Conservation (phyloP, 2,329 filamentous ascomycete genomes). For the Cytospora chrysosperma region DNA sequence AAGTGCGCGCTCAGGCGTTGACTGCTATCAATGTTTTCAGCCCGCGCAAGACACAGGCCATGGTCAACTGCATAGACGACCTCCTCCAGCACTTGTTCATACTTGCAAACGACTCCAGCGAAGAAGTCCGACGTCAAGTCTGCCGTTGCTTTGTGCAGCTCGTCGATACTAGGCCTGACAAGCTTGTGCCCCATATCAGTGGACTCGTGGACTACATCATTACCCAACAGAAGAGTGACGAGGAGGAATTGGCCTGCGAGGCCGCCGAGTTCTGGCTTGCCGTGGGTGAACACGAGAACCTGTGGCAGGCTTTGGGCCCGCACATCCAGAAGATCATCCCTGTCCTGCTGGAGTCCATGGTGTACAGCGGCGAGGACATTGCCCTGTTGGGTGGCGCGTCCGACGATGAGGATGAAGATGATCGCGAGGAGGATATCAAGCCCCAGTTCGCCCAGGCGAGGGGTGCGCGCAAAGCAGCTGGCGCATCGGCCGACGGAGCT, state of each 20-base stretch:
- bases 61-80: constrained; percentile 76
- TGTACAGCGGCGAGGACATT: constrained; percentile 94
- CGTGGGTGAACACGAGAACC: constrained; percentile 79
- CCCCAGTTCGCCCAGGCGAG: constrained; percentile 80
- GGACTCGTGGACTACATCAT: constrained; percentile 93
- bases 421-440: constrained; percentile 86
- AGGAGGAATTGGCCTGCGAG: constrained; percentile 88
- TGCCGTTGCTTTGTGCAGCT: constrained; percentile 91
- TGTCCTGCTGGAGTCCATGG: constrained; percentile 89
- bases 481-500: constrained; percentile 50
- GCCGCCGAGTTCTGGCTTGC: constrained; percentile 98
- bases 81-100: constrained; percentile 81
- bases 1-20: constrained; percentile 77
- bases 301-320: constrained; percentile 74
- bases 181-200: constrained; percentile 82
- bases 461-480: constrained; percentile 54
- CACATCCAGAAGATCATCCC: constrained; percentile 85
- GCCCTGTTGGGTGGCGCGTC: constrained; percentile 78
- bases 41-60: constrained; percentile 76
- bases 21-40: constrained; percentile 91
- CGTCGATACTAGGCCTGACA: constrained; percentile 86
- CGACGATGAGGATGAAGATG: constrained; percentile 88
- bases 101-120: constrained; percentile 71
- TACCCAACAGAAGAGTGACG: constrained; percentile 80
- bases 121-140: constrained; percentile 87